Evolutionary conservation across 1,139 yeast genomes (phyloP), one percentile per base, ranked within the genome.

Genomic region (Lodderomyces parapsilosis): DNA sequence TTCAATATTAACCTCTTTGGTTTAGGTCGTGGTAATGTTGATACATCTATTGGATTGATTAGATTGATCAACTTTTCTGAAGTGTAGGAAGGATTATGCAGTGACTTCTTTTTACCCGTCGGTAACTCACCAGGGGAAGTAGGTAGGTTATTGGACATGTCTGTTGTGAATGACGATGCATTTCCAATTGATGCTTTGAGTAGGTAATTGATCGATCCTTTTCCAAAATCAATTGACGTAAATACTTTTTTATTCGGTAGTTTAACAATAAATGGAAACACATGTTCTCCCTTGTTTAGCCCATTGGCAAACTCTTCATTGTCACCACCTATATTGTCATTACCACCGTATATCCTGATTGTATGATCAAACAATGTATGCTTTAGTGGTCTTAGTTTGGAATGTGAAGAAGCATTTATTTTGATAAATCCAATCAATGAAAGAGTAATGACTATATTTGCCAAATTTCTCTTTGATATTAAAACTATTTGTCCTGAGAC

Each of bases 211-310:
- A 90, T 86, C 15, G 88, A 77, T 8, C 97, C 97, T 53, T 84
- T 81, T 51, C 91, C 96, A 56, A 90, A 90, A 51, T 83, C 86
- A 22, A 90, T 77, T 45, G 91, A 82, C 22, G 93, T 85, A 59
- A 75, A 83, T 4, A 88, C 73, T 49, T 86, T 76, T 52, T 78
- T 81, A 51, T 74, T 75, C 1, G 96, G 96, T 23, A 90, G 70
- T 50, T 79, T 83, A 37, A 89, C 87, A 41, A 85, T 80, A 56
- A 90, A 90, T 11, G 96, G 96, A 59, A 90, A 90, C 32, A 88
- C 68, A 61, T 90, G 97, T 56, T 87, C 93, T 23, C 97, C 97
- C 52, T 81, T 81, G 38, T 80, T 77, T 20, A 85, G 58, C 0
- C 88, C 88, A 49, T 65, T 68, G 15, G 59, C 40, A 43, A 64